Percentiles rank a stretch among this genome's conserved stretches.
Conservation (phyloP, 345 rosid species). For the Iberis pinnata region DNA sequence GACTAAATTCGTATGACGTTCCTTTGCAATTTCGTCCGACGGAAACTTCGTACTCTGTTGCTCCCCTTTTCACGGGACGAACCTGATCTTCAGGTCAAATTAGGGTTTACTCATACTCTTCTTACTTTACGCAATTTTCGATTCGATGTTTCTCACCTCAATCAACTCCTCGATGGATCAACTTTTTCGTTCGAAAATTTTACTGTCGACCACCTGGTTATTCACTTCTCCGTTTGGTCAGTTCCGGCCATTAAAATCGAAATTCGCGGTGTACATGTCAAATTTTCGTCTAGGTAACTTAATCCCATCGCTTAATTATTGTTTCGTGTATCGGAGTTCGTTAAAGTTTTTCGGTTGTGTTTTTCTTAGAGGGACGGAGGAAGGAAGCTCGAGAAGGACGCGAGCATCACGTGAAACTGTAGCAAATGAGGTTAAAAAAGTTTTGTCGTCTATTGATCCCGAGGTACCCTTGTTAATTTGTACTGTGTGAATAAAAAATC, state of each 20-base stretch:
- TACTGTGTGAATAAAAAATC: not conserved
- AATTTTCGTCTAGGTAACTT: conserved; percentile 44
- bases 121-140: conserved; percentile 41
- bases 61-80: conserved; percentile 59
- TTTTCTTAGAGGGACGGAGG: conserved; percentile 36
- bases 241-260: conserved; percentile 48
- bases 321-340: not conserved
- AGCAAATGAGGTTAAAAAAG: conserved; percentile 41
- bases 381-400: conserved; percentile 32
- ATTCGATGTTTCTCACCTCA: conserved; percentile 45
- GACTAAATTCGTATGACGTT: conserved; percentile 35
- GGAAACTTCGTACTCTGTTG: conserved; percentile 51
- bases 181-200: conserved; percentile 40
- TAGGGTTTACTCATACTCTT: conserved; percentile 52
- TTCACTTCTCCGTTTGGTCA: conserved; percentile 71
- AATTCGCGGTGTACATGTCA: conserved; percentile 49
- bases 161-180: conserved; percentile 41
- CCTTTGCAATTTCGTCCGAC: conserved; percentile 36
- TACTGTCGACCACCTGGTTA: conserved; percentile 39
- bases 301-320: not conserved
- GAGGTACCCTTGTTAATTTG: conserved; percentile 42
- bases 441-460: conserved; percentile 56
- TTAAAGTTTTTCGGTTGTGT: conserved; percentile 4
- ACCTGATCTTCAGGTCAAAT: conserved; percentile 53
- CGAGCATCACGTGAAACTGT: conserved; percentile 26